Conservation (phyloP, 352 stramenopile species). For the Globisporangium cystogenes region DNA sequence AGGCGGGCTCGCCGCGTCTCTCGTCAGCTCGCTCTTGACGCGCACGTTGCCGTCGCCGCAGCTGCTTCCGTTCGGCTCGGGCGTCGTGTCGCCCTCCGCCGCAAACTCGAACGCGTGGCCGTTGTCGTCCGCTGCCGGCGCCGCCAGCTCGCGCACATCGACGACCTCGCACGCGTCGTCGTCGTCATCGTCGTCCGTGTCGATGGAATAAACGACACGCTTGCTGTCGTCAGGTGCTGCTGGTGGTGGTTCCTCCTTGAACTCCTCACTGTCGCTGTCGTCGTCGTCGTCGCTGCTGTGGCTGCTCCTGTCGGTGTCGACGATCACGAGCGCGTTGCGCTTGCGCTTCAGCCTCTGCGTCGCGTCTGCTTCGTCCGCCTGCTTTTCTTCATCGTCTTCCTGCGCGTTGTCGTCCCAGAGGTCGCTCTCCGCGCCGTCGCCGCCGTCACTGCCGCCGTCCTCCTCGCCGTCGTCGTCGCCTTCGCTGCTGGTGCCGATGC, state of each 20-base stretch:
- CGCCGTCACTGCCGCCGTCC: conserved; percentile 4
- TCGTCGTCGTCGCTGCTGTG: not conserved
- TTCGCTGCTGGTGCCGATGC: conserved; percentile 32
- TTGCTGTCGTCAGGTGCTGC: not conserved
- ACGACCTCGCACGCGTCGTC: conserved; percentile 10
- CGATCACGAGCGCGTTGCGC: conserved; percentile 1
- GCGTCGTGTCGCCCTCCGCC: conserved; percentile 9
- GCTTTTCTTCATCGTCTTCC: conserved; percentile 11
- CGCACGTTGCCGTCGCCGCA: conserved; percentile 5
- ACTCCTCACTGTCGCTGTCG: conserved; percentile 11
- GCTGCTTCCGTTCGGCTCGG: conserved; percentile 8
- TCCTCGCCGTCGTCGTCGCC: conserved; percentile 23
- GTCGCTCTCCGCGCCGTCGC: not conserved
- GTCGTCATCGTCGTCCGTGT: conserved; percentile 23
- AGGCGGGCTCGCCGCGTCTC: not conserved
- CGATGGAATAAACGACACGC: conserved; percentile 26
- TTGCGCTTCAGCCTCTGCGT: not conserved
- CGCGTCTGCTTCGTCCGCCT: not conserved
- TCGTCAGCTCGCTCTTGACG: conserved; percentile 8
- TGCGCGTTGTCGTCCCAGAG: conserved; percentile 6
- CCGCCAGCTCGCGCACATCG: not conserved
- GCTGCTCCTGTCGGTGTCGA: not conserved
- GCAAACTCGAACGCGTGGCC: not conserved
- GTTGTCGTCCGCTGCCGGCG: not conserved
- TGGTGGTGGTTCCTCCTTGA: not conserved